Conservation (phyloP, 805 yeast species). For the Wickerhamomyces alni region DNA sequence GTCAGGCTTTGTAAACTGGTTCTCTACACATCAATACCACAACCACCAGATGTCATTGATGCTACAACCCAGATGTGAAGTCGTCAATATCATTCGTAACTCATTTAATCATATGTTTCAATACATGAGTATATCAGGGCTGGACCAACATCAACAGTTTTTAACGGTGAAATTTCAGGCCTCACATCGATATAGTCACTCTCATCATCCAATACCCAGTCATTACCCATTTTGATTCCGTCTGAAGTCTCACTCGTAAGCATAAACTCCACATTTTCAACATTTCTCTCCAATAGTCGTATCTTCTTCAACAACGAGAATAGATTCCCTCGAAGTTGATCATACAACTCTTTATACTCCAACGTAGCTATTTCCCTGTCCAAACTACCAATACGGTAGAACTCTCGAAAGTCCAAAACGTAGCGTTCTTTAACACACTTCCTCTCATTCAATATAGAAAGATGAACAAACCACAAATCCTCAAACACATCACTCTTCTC, state of each 20-base stretch:
- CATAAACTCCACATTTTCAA: too few relatives aligned
- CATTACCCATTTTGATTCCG: constrained; percentile 1
- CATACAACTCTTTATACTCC: constrained; percentile 8
- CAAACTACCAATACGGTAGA: constrained; percentile 3
- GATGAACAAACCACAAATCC: constrained; percentile 23
- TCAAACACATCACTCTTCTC: constrained; percentile 2
- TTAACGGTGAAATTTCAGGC: constrained; percentile 28
- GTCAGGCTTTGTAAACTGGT: too few relatives aligned
- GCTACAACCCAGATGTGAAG: too few relatives aligned
- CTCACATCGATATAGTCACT: constrained; percentile 3
- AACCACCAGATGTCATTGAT: too few relatives aligned
- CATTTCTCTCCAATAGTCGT: constrained; percentile 4
- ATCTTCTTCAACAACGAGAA: constrained; percentile 11
- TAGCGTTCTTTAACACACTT: constrained; percentile 34
- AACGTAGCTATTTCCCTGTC: constrained; percentile 5
- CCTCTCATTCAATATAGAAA: constrained; percentile 21
- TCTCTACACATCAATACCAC: too few relatives aligned
- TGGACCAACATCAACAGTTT: constrained; percentile 36
- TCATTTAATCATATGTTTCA: constrained; percentile 13
- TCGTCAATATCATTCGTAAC: constrained; percentile 6
- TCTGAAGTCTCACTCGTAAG: constrained; percentile 12
- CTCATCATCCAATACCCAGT: constrained; percentile 19
- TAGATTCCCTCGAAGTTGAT: constrained; percentile 11
- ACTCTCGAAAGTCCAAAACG: constrained; percentile 27
- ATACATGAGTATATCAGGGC: constrained; percentile 34